Evolutionary conservation across 2,329 filamentous ascomycete species (phyloP).

Genomic region (Fusarium foetens): DNA sequence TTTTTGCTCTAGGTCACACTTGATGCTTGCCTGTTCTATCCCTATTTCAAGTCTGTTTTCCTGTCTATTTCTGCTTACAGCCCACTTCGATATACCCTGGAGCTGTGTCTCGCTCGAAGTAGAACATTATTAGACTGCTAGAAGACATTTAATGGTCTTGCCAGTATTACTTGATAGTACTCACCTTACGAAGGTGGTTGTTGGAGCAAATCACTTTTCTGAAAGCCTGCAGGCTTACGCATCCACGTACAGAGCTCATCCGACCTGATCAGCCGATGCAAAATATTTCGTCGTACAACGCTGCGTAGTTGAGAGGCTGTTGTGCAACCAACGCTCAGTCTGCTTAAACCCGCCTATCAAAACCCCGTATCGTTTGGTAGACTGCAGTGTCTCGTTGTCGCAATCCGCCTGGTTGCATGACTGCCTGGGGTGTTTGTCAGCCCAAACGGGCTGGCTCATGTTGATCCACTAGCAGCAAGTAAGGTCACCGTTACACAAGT

Average conservation of each 20-base stretch:
- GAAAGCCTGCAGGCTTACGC: background rate
- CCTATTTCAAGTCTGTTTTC: slow-evolving; percentile 15
- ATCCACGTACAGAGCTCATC: background rate
- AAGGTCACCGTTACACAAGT: slow-evolving; percentile 26
- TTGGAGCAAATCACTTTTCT: background rate
- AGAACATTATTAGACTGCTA: slow-evolving; percentile 12
- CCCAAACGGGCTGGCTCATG: background rate
- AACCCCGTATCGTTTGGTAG: background rate
- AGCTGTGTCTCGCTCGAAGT: slow-evolving; percentile 6
- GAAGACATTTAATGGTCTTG: background rate
- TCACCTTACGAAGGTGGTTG: background rate
- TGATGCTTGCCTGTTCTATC: slow-evolving; percentile 17
- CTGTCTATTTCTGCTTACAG: slow-evolving; percentile 9
- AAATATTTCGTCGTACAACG: slow-evolving; percentile 13
- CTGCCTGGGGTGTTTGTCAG: background rate
- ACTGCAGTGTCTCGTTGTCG: background rate
- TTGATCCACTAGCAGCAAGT: slow-evolving; percentile 4
- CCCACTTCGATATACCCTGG: slow-evolving; percentile 21
- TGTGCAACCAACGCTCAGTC: slow-evolving; percentile 23
- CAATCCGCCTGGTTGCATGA: slow-evolving; percentile 3
- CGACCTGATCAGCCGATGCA: slow-evolving; percentile 12
- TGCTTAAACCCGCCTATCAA: slow-evolving; percentile 7
- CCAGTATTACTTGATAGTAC: slow-evolving; percentile 1
- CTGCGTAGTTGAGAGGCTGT: background rate
- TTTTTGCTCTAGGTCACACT: slow-evolving; percentile 39